These are phyloP conservation scores for Skeletonema costatum DNA, from an alignment of 108 stramenopile genomes.

Conservation along the genomic window DNA sequence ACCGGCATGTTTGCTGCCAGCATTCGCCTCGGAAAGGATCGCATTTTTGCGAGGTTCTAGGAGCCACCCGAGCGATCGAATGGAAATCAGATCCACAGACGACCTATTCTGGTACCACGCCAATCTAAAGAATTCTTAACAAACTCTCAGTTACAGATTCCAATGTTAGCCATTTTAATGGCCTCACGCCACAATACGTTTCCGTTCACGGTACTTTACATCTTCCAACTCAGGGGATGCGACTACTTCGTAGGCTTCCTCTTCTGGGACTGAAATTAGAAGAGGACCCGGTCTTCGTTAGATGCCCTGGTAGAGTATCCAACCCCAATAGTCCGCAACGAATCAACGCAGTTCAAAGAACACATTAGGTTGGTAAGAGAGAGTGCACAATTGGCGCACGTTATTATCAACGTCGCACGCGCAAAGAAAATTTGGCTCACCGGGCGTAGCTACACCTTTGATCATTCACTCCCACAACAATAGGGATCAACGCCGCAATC, in stretches of 20 bases:
- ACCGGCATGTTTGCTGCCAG: not conserved
- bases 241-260: not conserved
- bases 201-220: slow-evolving; percentile 31
- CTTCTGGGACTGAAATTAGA: slow-evolving; percentile 39
- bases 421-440: slow-evolving; percentile 63
- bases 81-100: slow-evolving; percentile 19
- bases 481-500: slow-evolving; percentile 68
- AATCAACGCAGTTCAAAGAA: slow-evolving; percentile 78
- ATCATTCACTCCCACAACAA: slow-evolving; percentile 27
- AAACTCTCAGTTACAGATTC: slow-evolving; percentile 58
- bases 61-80: slow-evolving; percentile 28
- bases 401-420: slow-evolving; percentile 57
- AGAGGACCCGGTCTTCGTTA: slow-evolving; percentile 61
- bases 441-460: slow-evolving; percentile 10
- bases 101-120: slow-evolving; percentile 45
- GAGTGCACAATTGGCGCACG: slow-evolving; percentile 58
- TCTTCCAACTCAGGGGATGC: slow-evolving; percentile 30
- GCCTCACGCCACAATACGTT: slow-evolving; percentile 16
- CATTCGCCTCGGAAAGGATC: slow-evolving; percentile 28
- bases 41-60: slow-evolving; percentile 61
- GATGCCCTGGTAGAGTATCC: slow-evolving; percentile 69
- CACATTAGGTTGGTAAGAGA: slow-evolving; percentile 75
- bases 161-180: slow-evolving; percentile 52
- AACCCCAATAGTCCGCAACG: slow-evolving; percentile 65
- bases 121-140: slow-evolving; percentile 85